phyloP scores from a whole-genome alignment of 352 stramenopile species.

The Pythium oligandrum region DNA sequence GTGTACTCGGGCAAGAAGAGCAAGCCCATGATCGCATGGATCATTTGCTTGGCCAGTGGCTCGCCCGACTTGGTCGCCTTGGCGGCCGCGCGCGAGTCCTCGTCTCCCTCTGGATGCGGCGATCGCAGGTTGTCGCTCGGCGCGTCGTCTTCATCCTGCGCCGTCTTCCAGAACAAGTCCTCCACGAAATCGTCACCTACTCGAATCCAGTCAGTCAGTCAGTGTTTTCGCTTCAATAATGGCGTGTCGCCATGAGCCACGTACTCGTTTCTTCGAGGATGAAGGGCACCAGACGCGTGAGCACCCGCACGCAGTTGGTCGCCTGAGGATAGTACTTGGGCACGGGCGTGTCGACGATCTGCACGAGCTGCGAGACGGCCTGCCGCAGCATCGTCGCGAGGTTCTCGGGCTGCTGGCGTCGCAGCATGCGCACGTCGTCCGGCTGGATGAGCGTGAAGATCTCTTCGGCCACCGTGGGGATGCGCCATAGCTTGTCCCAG shows the following conservation, averaged over 20 bases:
- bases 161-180: slow-evolving; percentile 55
- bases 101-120: not conserved
- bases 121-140: slow-evolving; percentile 2
- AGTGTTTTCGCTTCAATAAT: no score
- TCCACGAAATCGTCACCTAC: slow-evolving; percentile 76
- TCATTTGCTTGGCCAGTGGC: slow-evolving; percentile 66
- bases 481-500: slow-evolving; percentile 88
- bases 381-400: slow-evolving; percentile 80
- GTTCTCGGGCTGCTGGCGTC: slow-evolving; percentile 77
- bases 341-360: slow-evolving; percentile 85
- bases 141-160: slow-evolving; percentile 15
- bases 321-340: slow-evolving; percentile 87
- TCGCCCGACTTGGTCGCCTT: slow-evolving; percentile 10
- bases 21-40: slow-evolving; percentile 83
- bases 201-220: not conserved
- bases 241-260: not conserved
- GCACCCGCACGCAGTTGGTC: slow-evolving; percentile 79
- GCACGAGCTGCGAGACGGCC: slow-evolving; percentile 74
- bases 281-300: slow-evolving; percentile 81
- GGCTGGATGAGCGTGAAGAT: slow-evolving; percentile 89
- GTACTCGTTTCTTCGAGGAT: slow-evolving; percentile 69
- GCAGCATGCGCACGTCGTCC: slow-evolving; percentile 86
- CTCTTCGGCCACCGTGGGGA: slow-evolving; percentile 83
- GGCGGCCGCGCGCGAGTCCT: not conserved
- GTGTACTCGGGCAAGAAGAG: slow-evolving; percentile 86